These are phyloP conservation scores for Diplodia scrobiculata DNA, from an alignment of 2,329 filamentous ascomycete species.

Conservation along the genomic window DNA sequence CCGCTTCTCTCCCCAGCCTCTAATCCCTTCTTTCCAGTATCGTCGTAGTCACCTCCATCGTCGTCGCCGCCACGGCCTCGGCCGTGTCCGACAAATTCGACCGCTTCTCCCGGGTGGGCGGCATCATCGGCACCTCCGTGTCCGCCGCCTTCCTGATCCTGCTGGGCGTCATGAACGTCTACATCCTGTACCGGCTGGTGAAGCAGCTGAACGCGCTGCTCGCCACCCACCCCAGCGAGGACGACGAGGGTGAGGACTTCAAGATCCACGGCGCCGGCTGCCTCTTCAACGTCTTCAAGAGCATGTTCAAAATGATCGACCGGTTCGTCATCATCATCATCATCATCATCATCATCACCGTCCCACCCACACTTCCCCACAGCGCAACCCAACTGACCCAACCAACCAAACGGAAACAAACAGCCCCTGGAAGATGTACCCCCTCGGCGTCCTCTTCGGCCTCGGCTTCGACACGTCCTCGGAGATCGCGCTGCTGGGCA, in stretches of 20 bases:
- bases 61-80: constrained; percentile 86
- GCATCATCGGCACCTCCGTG: constrained; percentile 85
- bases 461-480: constrained; percentile 94
- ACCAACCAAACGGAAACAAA: not conserved
- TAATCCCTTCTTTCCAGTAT: constrained; percentile 53
- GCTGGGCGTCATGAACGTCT: constrained; percentile 79
- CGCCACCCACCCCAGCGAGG: constrained; percentile 44
- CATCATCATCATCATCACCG: not conserved
- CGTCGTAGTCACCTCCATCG: constrained; percentile 84
- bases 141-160: constrained; percentile 81
- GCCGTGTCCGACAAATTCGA: constrained; percentile 80
- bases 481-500: constrained; percentile 88
- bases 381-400: not conserved
- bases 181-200: constrained; percentile 80
- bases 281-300: constrained; percentile 69
- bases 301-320: constrained; percentile 72
- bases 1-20: not conserved
- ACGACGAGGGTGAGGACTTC: constrained; percentile 54
- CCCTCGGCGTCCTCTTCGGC: constrained; percentile 80
- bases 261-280: constrained; percentile 77
- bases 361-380: not conserved
- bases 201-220: constrained; percentile 67
- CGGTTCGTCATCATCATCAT: constrained; percentile 38
- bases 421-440: constrained; percentile 93
- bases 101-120: constrained; percentile 75